Conservation (phyloP, 192 early-diverging fungal genomes). For the Backusella liffmaniae region DNA sequence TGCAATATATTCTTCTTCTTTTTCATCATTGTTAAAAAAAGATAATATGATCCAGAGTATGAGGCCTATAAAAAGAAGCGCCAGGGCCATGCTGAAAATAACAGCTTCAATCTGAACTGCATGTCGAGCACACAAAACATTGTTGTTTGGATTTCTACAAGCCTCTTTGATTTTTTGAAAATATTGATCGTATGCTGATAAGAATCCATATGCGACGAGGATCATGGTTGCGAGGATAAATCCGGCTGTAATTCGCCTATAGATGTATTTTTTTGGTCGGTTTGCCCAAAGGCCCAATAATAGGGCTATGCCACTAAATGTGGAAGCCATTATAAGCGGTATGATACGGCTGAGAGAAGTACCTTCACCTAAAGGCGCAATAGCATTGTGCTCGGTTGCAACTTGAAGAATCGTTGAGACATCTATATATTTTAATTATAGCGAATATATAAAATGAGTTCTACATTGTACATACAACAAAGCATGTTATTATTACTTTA, state of each 20-base stretch:
- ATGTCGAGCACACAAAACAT: conserved; percentile 5
- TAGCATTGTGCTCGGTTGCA: conserved; percentile 13
- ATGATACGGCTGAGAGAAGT: neutral
- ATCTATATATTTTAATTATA: neutral
- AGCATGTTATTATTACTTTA: neutral
- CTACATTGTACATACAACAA: neutral
- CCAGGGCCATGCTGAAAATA: conserved; percentile 5
- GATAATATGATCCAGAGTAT: neutral
- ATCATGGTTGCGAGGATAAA: neutral
- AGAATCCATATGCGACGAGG: neutral
- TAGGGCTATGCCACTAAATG: neutral
- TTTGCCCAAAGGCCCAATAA: conserved; percentile 2
- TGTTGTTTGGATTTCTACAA: conserved; percentile 9
- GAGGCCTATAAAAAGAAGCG: conserved; percentile 4
- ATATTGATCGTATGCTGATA: conserved; percentile 4
- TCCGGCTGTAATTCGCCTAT: neutral
- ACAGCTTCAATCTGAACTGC: conserved; percentile 12
- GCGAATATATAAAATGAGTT: neutral
- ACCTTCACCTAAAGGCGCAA: neutral
- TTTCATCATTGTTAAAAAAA: neutral
- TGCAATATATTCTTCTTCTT: neutral
- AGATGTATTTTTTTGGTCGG: conserved; percentile 1
- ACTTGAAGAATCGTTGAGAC: conserved; percentile 10
- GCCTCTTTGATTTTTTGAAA: conserved; percentile 14
- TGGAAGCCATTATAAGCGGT: neutral